phyloP scores from a whole-genome alignment of 805 yeast genomes.

The Blastobotrys americana region DNA sequence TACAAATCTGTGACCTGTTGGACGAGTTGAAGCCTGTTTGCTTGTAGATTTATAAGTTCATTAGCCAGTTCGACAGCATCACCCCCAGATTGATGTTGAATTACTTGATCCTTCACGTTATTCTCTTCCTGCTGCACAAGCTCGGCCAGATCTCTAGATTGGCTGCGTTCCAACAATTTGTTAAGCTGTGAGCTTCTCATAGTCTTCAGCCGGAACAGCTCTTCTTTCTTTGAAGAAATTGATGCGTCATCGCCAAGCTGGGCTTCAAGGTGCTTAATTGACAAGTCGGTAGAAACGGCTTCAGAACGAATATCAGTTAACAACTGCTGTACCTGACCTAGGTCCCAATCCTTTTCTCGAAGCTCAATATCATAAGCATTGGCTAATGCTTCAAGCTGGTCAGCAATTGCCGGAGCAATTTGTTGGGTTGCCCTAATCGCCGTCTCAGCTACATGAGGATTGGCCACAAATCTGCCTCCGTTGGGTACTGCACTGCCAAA shows the following conservation, averaged over 20 bases:
- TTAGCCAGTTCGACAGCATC: constrained; percentile 26
- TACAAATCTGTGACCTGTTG: constrained; percentile 44
- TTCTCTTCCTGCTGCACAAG: constrained; percentile 50
- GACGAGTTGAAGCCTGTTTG: constrained; percentile 35
- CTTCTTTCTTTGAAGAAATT: constrained; percentile 17
- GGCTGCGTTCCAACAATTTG: constrained; percentile 52
- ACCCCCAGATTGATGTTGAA: constrained; percentile 3
- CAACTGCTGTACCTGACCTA: constrained; percentile 41
- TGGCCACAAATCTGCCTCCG: constrained; percentile 7
- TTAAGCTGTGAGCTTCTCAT: constrained; percentile 32
- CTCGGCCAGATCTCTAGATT: constrained; percentile 53
- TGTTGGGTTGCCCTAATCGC: constrained; percentile 48
- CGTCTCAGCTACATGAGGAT: constrained; percentile 45
- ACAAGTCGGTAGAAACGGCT: constrained; percentile 31
- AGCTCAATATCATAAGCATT: constrained; percentile 50
- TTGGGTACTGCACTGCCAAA: neutral
- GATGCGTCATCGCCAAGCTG: constrained; percentile 28
- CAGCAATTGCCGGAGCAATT: constrained; percentile 32
- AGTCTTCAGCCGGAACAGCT: constrained; percentile 22
- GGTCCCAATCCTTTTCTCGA: constrained; percentile 46
- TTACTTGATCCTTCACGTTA: constrained; percentile 23
- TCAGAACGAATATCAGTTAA: constrained; percentile 37
- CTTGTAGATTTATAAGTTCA: constrained; percentile 37
- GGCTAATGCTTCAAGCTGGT: constrained; percentile 32
- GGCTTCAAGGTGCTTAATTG: constrained; percentile 26